Evolutionary conservation across 768 basidiomycete species (phyloP), one percentile per base, ranked within the genome.

Genomic region (Exsudoporus frostii): DNA sequence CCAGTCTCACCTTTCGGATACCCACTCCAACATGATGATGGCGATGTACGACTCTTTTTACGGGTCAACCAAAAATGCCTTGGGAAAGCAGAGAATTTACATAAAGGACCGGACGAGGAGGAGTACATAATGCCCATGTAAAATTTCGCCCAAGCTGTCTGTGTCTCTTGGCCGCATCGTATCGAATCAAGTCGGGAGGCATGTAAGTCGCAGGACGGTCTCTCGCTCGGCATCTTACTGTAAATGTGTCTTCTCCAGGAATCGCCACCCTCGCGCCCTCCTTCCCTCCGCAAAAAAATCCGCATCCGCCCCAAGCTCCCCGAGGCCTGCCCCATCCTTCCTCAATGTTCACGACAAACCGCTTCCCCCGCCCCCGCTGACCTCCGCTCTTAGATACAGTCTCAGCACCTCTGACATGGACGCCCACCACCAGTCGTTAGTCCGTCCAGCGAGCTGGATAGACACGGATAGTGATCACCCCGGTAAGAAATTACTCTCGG

Each of bases 351-450:
- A 61, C 57, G 72, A 75, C 61, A 76, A 76, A 50, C 71, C 73
- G 1, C 68, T 77, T n/a, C 76, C 75, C 8, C 65, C 69, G 15
- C 70, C 75, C 20, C 69, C 71, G 25, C 66, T 74, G 68, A 72
- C 68, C 15, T 45, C 61, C 5, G 22, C 45, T 2, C 50, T 58
- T 52, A 61, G 51, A 45, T 46, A 64, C 29, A 55, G 50, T 30
- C 59, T 64, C 61, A 56, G 64, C 51, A 51, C 57, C 19, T 59
- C 57, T 48, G 63, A 65, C 20, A 66, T 68, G 65, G 65, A 69
- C 13, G 57, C 57, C 0, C 65, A 67, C 34, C 62, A 64, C 45
- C 59, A 55, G 25, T 46, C 51, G 1, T 29, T 58, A 4, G 10
- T 51, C n/a, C 60, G 60, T 33, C 47, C 60, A 11, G 3, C 57